Base-by-base conservation (phyloP, 2,329 filamentous ascomycete genomes). In the Apiospora koreana region DNA sequence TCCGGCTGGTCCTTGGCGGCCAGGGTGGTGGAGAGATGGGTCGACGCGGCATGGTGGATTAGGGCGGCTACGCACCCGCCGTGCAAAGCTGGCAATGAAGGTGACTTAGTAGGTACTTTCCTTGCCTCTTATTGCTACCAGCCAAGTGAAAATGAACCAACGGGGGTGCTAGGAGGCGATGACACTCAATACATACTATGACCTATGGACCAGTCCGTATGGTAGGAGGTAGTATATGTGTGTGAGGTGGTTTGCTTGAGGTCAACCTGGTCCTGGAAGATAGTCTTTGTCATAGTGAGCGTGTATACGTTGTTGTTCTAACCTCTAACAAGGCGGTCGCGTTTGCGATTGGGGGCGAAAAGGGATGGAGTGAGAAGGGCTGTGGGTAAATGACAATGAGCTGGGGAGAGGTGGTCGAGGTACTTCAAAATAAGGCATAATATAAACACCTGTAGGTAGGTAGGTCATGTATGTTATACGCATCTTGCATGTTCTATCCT, bases 21-120 rank as follows among this genome's bases (percentile, higher is more conserved):
- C 7, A 71, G 38, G 5, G n/a, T 41, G 1, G 46, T 71, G 6
- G 28, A 14, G 25, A 76, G 68, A 48, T 76, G 73, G 1, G 70
- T 74, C 10, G 46, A 25, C n/a, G 69, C 69, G 8, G 71, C 66
- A 58, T 65, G 66, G 16, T 75, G 70, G 28, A 76, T 70, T 5
- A 71, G 48, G 10, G 74, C 74, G 31, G 74, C 73, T 0, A 74
- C 48, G 41, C 48, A 68, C 0, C 75, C 73, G 4, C 75, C 75
- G 25, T 72, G 69, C 1, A 75, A 71, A 68, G 69, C 74, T 75
- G n/a, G 42, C n/a, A 46, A 68, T 72, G n/a, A n/a, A n/a, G n/a
- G n/a, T n/a, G n/a, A n/a, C n/a, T n/a, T n/a, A n/a, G n/a, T n/a
- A n/a, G n/a, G n/a, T n/a, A n/a, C n/a, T n/a, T n/a, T n/a, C n/a